Evolutionary conservation across 1,139 yeast species (phyloP), one percentile per base, ranked within the genome.

Genomic region (Diutina neorugosa): DNA sequence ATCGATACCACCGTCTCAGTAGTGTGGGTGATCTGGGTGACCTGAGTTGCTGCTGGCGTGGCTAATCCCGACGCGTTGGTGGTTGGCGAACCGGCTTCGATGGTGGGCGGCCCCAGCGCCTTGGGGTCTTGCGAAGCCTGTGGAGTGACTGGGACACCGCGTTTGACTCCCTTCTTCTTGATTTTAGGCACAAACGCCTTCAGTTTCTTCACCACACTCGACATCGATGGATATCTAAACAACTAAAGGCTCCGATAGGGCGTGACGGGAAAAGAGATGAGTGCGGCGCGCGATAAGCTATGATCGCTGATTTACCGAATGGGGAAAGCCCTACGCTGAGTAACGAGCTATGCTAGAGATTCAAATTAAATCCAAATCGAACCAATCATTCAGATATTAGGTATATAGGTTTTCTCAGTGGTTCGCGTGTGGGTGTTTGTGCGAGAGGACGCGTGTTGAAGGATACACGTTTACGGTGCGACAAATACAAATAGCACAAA

Each of bases 121-220:
- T 31, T 31, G 37, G 37, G 37, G 37, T 40, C 43, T 16, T 40
- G 43, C n/a, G 43, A 18, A 9, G 43, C 43, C 43, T 16, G 43
- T n/a, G 43, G 20, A 8, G 43, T 40, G 3, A 16, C n/a, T 9
- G 43, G 48, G 11, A 7, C 34, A 21, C 19, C n/a, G 25, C 48
- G 48, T 8, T 44, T 44, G 9, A 44, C 23, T n/a, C 16, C 19
- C 25, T 44, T 27, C 48, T 44, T 44, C 27, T 46, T 46, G 11
- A 46, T 27, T 25, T 46, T 46, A 4, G 50, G 50, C 19, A 46
- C 50, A 18, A 46, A 46, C 50, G 37, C 50, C 23, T 46, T 46
- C 50, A 46, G 50, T 14, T 46, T 46, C 40, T 27, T 46, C 40
- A 46, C 50, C 21, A 46, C 50, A 16, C 40, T 25, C 16, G 50